Percentiles rank a stretch among this genome's conserved stretches.
phyloP scores from a whole-genome alignment of 257 asterid genomes.

The Capsicum rhomboideum region DNA sequence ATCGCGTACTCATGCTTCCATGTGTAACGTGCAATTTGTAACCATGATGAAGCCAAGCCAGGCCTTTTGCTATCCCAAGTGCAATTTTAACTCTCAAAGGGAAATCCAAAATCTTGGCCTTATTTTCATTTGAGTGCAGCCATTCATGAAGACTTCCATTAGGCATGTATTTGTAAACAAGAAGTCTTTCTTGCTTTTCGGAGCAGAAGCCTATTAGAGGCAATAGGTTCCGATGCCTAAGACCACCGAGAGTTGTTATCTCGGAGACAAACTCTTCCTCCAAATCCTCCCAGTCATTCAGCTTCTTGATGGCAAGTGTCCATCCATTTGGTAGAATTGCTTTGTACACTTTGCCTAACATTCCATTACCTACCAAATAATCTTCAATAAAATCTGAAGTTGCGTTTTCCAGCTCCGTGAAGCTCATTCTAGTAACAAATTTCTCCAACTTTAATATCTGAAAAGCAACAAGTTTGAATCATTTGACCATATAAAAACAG shows the following conservation, averaged over 20 bases:
- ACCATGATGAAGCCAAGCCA: constrained; percentile 17
- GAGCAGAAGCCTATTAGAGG: constrained; percentile 18
- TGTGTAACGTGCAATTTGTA: neutral
- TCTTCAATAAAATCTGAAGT: constrained; percentile 11
- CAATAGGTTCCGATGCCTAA: constrained; percentile 9
- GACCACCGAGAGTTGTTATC: constrained; percentile 7
- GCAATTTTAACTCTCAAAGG: constrained; percentile 16
- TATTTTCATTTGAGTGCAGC: neutral
- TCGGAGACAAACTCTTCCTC: constrained; percentile 4
- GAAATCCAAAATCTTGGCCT: neutral
- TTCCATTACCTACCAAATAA: constrained; percentile 1
- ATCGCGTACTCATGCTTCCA: constrained; percentile 6
- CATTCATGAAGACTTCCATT: constrained; percentile 18
- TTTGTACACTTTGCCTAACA: constrained; percentile 11
- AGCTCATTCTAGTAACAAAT: constrained; percentile 8
- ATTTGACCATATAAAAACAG: neutral
- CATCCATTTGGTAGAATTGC: constrained; percentile 10
- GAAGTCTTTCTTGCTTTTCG: neutral
- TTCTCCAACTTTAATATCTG: constrained; percentile 20
- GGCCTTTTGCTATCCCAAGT: constrained; percentile 10
- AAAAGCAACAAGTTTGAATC: too few species aligned
- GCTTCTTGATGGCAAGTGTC: constrained; percentile 6
- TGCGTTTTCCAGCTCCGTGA: constrained; percentile 7
- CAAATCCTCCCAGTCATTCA: neutral
- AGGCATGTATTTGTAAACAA: constrained; percentile 21